Evolutionary conservation across 2,329 filamentous ascomycete species (phyloP).

Genomic region (Apiospora sp.): DNA sequence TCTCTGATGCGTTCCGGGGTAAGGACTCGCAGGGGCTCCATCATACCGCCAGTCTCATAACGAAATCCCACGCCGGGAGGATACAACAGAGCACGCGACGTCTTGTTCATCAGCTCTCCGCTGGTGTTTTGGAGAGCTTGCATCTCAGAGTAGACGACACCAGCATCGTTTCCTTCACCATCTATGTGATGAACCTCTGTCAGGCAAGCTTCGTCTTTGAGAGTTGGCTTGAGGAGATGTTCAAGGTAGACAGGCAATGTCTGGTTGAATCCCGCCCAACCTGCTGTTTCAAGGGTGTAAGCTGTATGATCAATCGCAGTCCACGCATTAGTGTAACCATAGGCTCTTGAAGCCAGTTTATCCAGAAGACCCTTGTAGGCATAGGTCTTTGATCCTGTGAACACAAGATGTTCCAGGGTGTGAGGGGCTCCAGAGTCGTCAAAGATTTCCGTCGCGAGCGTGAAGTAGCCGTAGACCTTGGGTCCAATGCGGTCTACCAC

Average conservation of each 20-base stretch:
- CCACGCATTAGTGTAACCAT: slow-evolving; percentile 96
- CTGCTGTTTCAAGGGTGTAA: slow-evolving; percentile 93
- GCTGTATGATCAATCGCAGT: slow-evolving; percentile 96
- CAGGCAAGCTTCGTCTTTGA: slow-evolving; percentile 91
- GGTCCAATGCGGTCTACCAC: slow-evolving; percentile 92
- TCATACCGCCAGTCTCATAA: slow-evolving; percentile 98
- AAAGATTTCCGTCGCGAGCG: slow-evolving; percentile 94
- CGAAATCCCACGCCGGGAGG: slow-evolving; percentile 90
- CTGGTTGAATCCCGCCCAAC: slow-evolving; percentile 96
- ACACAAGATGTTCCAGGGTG: slow-evolving; percentile 82
- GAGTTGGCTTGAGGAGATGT: slow-evolving; percentile 87
- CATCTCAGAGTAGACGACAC: slow-evolving; percentile 99
- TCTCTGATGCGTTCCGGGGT: slow-evolving; percentile 90
- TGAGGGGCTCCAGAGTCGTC: slow-evolving; percentile 95
- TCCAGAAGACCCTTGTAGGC: slow-evolving; percentile 95
- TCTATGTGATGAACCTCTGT: slow-evolving; percentile 98
- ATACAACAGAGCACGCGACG: slow-evolving; percentile 81
- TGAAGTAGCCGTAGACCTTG: slow-evolving; percentile 95
- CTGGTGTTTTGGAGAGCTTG: slow-evolving; percentile 90
- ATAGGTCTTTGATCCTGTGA: slow-evolving; percentile 93
- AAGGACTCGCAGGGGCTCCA: slow-evolving; percentile 85
- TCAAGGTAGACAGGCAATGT: slow-evolving; percentile 95
- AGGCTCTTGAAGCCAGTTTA: slow-evolving; percentile 91
- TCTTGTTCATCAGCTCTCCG: slow-evolving; percentile 86
- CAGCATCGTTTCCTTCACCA: slow-evolving; percentile 91